Evolutionary conservation across 768 basidiomycete genomes (phyloP), one percentile per base, ranked within the genome.

Genomic region (Clitopilus passeckerianus): DNA sequence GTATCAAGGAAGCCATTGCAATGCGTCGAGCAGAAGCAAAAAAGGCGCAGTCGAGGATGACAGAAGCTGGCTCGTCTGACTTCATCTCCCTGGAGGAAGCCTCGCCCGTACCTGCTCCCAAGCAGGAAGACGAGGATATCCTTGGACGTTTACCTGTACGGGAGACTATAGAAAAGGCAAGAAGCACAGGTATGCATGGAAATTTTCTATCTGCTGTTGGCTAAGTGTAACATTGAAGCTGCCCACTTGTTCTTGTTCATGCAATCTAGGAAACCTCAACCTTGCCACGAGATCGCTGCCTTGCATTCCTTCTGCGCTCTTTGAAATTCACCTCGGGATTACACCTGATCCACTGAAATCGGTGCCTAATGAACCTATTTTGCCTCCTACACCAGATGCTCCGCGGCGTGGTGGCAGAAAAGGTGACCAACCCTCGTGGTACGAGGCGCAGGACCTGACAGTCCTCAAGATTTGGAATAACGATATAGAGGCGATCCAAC

Each of bases 391-490:
- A 34, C 73, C 77, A 76, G 43, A 62, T 68, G 8, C 71, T 14
- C 70, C 68, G n/a, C 76, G 74, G 58, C 75, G 76, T 44, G 70
- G 75, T 8, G 76, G 74, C 33, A 76, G 78, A 56, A 75, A 72
- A 33, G 74, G 77, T 53, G 74, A 73, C 20, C 46, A 50, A 12
- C 84, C 88, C 12, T 78, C 88, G 0, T 91, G 91, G 90, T 94
- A 86, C 64, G 91, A 93, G 67, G 87, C 87, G 1, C 87, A 89
- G 67, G 91, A 94, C 71, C 72, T 94, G 20, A 81, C 83, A 35
- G 75, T 89, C 5, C 73, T 94, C 44, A 93, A 91, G 67, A 86
- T 85, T 15, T 88, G 87, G 83, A 88, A 86, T 65, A 93, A 94
- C 65, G 86, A 88, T 18, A 92, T 94, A 43, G 63, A 80, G 16